Conservation (phyloP, 257 asterid genomes). For the Anisodus tanguticus region DNA sequence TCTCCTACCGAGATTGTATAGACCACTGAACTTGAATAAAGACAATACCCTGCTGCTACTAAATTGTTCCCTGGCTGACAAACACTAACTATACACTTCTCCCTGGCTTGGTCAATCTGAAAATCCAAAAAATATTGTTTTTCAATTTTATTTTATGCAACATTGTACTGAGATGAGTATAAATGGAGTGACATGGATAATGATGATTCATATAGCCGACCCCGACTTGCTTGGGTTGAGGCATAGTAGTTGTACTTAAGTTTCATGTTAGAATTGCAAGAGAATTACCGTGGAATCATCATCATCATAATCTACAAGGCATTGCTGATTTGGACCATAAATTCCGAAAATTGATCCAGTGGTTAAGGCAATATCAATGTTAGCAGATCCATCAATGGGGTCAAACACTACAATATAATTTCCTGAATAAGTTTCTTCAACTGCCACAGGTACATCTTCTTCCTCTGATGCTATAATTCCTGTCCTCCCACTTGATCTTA, state of each 20-base stretch:
- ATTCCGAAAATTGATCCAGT: conserved; percentile 90
- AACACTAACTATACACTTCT: conserved; percentile 76
- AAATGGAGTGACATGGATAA: not conserved
- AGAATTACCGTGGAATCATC: conserved; percentile 61
- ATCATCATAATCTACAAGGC: conserved; percentile 61
- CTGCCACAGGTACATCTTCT: conserved; percentile 87
- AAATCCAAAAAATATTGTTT: not conserved
- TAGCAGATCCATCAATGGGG: conserved; percentile 89
- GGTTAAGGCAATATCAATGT: conserved; percentile 74
- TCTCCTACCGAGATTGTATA: conserved; percentile 75
- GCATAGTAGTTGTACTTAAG: not conserved
- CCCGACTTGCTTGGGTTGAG: not conserved
- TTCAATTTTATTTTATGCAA: not conserved
- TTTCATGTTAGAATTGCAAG: not conserved
- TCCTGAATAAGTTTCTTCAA: conserved; percentile 85
- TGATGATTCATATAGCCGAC: not conserved
- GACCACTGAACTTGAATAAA: conserved; percentile 89
- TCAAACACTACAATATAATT: conserved; percentile 88
- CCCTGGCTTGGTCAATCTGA: conserved; percentile 62
- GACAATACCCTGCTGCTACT: conserved; percentile 92
- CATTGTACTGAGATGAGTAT: not conserved
- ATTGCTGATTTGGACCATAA: conserved; percentile 68
- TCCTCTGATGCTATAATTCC: conserved; percentile 92
- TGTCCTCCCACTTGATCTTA: conserved; percentile 81
- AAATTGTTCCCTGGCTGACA: conserved; percentile 93